These are phyloP conservation scores for Geranium brycei DNA, from an alignment of 345 rosid species.

Conservation along the genomic window DNA sequence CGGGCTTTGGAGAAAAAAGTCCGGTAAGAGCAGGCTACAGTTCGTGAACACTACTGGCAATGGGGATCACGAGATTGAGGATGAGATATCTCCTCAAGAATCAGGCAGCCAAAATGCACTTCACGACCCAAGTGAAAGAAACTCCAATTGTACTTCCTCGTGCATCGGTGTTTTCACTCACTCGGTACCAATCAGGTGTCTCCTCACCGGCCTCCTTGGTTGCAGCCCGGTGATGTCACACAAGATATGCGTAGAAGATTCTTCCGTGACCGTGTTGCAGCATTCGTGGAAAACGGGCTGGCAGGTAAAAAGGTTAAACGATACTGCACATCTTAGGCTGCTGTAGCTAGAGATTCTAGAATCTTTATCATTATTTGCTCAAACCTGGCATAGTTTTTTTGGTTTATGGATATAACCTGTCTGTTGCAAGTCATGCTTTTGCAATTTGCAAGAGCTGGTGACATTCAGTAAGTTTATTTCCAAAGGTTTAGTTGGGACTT, in stretches of 20 bases:
- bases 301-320: constrained; percentile 85
- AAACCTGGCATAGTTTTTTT: constrained; percentile 1
- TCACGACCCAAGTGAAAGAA: constrained; percentile 30
- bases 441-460: constrained; percentile 1
- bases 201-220: constrained; percentile 69
- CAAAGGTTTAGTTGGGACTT: background rate
- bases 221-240: constrained; percentile 66
- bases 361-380: background rate
- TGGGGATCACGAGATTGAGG: constrained; percentile 52
- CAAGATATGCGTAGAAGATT: constrained; percentile 75
- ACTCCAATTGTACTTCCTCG: constrained; percentile 27
- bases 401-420: too few relatives aligned
- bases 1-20: constrained; percentile 54
- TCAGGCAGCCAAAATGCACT: constrained; percentile 27
- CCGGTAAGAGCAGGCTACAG: constrained; percentile 88
- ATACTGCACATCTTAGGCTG: constrained; percentile 78
- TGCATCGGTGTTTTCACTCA: constrained; percentile 74
- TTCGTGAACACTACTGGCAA: constrained; percentile 38
- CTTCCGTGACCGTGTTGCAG: constrained; percentile 73
- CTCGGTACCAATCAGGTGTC: constrained; percentile 69
- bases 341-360: constrained; percentile 28
- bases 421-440: background rate
- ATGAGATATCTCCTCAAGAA: constrained; percentile 51
- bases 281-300: constrained; percentile 82
- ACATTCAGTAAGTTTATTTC: background rate